Conservation (phyloP, 345 rosid species). For the Nasturtium officinale region DNA sequence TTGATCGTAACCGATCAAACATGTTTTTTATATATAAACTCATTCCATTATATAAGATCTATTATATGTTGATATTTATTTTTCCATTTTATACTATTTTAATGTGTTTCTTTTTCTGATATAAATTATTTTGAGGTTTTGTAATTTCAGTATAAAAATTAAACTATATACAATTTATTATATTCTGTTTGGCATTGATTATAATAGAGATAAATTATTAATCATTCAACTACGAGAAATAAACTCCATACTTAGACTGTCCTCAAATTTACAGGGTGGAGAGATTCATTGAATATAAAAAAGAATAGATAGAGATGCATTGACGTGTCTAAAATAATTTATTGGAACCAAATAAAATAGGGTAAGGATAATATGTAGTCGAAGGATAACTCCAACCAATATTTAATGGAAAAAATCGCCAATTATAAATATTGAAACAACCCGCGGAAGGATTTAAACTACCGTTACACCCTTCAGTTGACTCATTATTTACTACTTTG, state of each 20-base stretch:
- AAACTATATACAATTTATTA: no score
- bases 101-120: not conserved
- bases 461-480: not conserved
- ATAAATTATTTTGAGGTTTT: not conserved
- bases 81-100: not conserved
- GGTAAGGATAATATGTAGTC: not conserved
- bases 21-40: no score
- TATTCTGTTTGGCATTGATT: not conserved
- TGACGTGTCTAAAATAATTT: not conserved
- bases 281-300: not conserved
- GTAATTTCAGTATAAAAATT: not conserved
- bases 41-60: not conserved
- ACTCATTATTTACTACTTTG: not conserved
- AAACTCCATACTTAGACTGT: not conserved
- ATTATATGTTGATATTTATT: not conserved
- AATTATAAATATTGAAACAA: not conserved
- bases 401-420: slow-evolving; percentile 5
- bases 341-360: not conserved
- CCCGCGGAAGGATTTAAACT: not conserved
- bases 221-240: not conserved
- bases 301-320: not conserved
- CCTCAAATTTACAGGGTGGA: not conserved
- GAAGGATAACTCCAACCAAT: slow-evolving; percentile 22
- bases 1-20: not conserved
- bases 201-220: not conserved